phyloP scores from a whole-genome alignment of 2,329 filamentous ascomycete species.

The Alternaria sp. region DNA sequence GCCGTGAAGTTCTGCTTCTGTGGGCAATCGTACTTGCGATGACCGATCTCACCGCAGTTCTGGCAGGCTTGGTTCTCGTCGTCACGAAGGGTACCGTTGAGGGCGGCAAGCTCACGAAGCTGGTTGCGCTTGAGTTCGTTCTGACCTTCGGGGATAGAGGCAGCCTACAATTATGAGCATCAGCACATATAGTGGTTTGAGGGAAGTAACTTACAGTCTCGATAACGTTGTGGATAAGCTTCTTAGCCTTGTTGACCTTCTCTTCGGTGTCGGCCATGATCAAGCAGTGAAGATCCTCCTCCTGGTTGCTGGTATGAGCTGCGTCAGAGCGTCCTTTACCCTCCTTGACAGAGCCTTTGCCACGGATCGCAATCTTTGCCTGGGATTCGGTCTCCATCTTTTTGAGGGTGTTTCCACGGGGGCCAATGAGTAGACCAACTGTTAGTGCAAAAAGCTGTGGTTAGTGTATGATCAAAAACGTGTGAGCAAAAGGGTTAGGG shows the following conservation, averaged over 20 bases:
- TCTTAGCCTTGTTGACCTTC: conserved; percentile 99
- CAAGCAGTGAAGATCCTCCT: conserved; percentile 97
- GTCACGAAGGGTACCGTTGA: conserved; percentile 98
- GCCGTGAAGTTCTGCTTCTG: conserved; percentile 99
- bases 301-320: conserved; percentile 99
- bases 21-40: conserved; percentile 98
- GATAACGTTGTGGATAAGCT: conserved; percentile 97
- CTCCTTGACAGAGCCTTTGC: conserved; percentile 99
- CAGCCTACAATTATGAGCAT: conserved; percentile 70
- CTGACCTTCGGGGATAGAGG: conserved; percentile 97
- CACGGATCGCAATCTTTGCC: conserved; percentile 98
- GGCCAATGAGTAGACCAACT: conserved; percentile 99
- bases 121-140: conserved; percentile 99
- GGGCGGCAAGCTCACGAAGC: conserved; percentile 92
- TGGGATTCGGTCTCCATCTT: conserved; percentile 99
- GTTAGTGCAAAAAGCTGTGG: conserved; percentile 82
- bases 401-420: conserved; percentile 99
- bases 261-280: conserved; percentile 99
- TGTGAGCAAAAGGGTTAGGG: conserved; percentile 45
- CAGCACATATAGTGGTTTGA: conserved; percentile 8
- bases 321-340: conserved; percentile 99
- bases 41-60: conserved; percentile 98
- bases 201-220: conserved; percentile 80
- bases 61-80: conserved; percentile 99
- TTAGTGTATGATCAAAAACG: conserved; percentile 73